These are phyloP conservation scores for Exidia glandulosa DNA, from an alignment of 768 basidiomycete species.

Conservation along the genomic window DNA sequence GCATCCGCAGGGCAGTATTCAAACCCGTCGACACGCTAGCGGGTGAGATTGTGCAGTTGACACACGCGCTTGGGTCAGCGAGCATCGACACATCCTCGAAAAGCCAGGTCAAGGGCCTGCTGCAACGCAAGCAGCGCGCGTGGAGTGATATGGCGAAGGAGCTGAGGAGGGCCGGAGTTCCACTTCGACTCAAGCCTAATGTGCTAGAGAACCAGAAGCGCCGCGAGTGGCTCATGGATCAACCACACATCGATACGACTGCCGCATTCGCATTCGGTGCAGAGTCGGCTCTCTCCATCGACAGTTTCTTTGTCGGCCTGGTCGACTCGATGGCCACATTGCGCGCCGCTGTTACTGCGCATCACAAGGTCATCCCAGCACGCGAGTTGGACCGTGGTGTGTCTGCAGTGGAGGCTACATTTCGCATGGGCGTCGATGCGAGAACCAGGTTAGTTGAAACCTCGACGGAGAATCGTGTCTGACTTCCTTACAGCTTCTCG, in stretches of 20 bases:
- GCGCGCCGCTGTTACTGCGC: slow-evolving; percentile 46
- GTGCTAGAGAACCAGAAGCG: slow-evolving; percentile 45
- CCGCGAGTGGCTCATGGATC: slow-evolving; percentile 55
- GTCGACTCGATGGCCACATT: slow-evolving; percentile 55
- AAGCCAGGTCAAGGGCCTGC: slow-evolving; percentile 53
- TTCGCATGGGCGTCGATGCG: slow-evolving; percentile 51
- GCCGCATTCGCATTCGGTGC: slow-evolving; percentile 14
- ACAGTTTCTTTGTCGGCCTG: slow-evolving; percentile 56
- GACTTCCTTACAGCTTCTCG: neutral
- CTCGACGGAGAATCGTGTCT: neutral
- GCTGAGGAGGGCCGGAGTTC: slow-evolving; percentile 66
- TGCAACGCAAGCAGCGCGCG: slow-evolving; percentile 78
- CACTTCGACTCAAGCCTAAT: slow-evolving; percentile 60
- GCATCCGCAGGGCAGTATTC: neutral
- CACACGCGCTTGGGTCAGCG: slow-evolving; percentile 33
- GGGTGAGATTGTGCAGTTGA: slow-evolving; percentile 49
- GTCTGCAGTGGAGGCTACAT: slow-evolving; percentile 67
- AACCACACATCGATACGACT: slow-evolving; percentile 29
- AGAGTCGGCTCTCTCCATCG: slow-evolving; percentile 26
- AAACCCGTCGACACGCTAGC: slow-evolving; percentile 42
- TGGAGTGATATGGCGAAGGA: slow-evolving; percentile 88
- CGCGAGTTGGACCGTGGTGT: slow-evolving; percentile 76
- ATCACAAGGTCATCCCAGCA: slow-evolving; percentile 77
- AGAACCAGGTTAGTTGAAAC: slow-evolving; percentile 40
- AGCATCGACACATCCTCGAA: slow-evolving; percentile 29